Conservation (phyloP, 495 filamentous ascomycete species). For the Penicillium silybi region DNA sequence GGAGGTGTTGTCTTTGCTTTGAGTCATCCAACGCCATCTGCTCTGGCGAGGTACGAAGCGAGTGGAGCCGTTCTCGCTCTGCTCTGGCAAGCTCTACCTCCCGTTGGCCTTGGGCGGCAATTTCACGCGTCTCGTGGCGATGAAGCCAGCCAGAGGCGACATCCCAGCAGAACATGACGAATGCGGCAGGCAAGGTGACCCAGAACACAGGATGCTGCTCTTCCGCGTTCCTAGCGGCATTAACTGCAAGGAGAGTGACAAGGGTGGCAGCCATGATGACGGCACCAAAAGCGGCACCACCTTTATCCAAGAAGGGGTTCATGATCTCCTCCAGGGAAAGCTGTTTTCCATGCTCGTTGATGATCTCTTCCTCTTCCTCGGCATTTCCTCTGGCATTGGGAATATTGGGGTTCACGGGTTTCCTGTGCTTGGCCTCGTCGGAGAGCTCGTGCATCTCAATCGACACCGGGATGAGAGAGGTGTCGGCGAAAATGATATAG, state of each 20-base stretch:
- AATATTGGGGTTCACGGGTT: constrained; percentile 65
- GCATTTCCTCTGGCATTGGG: constrained; percentile 54
- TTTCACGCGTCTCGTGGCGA: constrained; percentile 54
- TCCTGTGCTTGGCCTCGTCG: constrained; percentile 46
- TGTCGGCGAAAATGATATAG: constrained; percentile 58
- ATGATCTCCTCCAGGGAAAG: constrained; percentile 64
- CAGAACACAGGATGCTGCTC: constrained; percentile 48
- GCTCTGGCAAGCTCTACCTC: constrained; percentile 45
- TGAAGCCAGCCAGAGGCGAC: constrained; percentile 54
- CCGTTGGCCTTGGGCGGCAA: constrained; percentile 50
- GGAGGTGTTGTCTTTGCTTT: neutral
- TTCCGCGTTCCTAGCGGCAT: constrained; percentile 46
- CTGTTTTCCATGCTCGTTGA: constrained; percentile 34
- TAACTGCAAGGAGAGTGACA: constrained; percentile 54
- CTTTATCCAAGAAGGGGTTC: constrained; percentile 65
- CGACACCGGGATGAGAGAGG: constrained; percentile 55
- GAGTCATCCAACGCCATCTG: neutral
- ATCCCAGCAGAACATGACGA: constrained; percentile 62
- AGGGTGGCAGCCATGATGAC: constrained; percentile 59
- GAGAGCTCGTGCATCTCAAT: constrained; percentile 62
- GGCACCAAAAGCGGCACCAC: constrained; percentile 55
- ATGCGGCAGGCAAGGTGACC: constrained; percentile 58
- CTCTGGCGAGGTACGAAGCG: constrained; percentile 4
- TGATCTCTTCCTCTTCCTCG: constrained; percentile 48
- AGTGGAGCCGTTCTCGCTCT: constrained; percentile 22